Evolutionary conservation across 371 early-diverging fungal species (phyloP).

Genomic region (Nosema bombycis): DNA sequence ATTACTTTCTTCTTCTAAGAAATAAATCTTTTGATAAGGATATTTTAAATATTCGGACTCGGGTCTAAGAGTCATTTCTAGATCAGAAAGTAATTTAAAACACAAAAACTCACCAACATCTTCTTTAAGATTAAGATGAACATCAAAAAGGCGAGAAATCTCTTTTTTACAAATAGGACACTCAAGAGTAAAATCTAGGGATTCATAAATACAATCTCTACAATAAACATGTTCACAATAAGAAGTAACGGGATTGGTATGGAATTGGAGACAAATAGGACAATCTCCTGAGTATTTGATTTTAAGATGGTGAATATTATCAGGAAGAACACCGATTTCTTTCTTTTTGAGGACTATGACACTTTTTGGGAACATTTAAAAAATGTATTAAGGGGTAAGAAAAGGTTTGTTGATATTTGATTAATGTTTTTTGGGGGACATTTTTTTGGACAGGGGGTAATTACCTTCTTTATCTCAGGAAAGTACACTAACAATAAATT

Average conservation of each 20-base stretch:
- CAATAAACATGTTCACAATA: slow-evolving; percentile 11
- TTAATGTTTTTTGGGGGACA: too few relatives aligned
- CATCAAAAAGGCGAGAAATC: background rate
- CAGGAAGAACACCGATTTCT: background rate
- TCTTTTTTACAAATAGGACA: slow-evolving; percentile 1
- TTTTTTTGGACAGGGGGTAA: too few relatives aligned
- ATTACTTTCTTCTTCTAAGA: too few relatives aligned
- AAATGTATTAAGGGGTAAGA: background rate
- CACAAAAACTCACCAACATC: background rate
- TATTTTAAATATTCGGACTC: background rate
- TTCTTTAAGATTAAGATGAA: background rate
- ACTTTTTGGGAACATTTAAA: background rate
- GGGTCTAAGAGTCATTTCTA: background rate
- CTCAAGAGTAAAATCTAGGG: background rate
- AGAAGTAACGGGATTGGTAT: background rate
- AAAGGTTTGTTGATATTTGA: too few relatives aligned
- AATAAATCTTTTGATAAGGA: background rate
- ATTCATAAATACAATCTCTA: background rate
- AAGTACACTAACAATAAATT: too few relatives aligned
- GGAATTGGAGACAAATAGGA: slow-evolving; percentile 3
- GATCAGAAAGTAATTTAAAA: too few relatives aligned
- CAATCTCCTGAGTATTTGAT: slow-evolving; percentile 4
- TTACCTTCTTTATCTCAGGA: too few relatives aligned
- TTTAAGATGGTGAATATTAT: slow-evolving; percentile 3
- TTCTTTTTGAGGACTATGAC: background rate